Evolutionary conservation across 106 monocot genomes (phyloP).

Genomic region (Posidonia australis): DNA sequence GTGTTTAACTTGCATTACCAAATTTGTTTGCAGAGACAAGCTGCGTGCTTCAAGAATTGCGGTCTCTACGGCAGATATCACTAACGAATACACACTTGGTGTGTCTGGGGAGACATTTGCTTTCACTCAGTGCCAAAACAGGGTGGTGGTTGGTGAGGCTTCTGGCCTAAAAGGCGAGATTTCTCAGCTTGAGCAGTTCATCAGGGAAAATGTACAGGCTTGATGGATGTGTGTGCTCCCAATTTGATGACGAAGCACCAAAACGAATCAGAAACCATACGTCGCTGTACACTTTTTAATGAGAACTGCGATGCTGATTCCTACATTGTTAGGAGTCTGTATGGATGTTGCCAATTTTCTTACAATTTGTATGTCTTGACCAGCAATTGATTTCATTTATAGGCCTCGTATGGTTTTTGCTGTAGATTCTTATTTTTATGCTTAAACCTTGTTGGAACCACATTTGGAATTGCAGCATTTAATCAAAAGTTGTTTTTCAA

Average conservation of each 20-base stretch:
- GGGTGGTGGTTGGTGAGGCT: constrained; percentile 58
- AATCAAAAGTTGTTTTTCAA: too few species aligned
- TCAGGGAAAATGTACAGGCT: constrained; percentile 54
- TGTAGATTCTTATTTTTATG: too few species aligned
- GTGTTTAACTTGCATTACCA: background rate
- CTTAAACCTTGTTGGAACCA: too few species aligned
- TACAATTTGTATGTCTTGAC: too few species aligned
- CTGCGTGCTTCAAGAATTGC: constrained; percentile 66
- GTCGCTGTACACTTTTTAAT: too few species aligned
- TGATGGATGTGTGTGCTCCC: background rate
- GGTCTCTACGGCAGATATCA: constrained; percentile 61
- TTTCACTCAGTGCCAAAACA: constrained; percentile 76
- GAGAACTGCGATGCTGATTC: background rate
- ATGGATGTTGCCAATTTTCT: too few species aligned
- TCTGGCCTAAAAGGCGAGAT: constrained; percentile 66
- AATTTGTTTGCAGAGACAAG: constrained; percentile 61
- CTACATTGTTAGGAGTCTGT: background rate
- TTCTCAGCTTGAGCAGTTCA: constrained; percentile 63
- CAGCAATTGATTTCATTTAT: too few species aligned
- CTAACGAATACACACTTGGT: constrained; percentile 57
- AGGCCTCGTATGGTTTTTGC: too few species aligned
- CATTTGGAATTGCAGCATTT: too few species aligned
- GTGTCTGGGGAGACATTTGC: constrained; percentile 48
- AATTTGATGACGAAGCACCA: too few species aligned
- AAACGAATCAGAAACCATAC: too few species aligned